Evolutionary conservation across 495 filamentous ascomycete genomes (phyloP), one percentile per base, ranked within the genome.

Genomic region (Beverwykella pulmonaria): DNA sequence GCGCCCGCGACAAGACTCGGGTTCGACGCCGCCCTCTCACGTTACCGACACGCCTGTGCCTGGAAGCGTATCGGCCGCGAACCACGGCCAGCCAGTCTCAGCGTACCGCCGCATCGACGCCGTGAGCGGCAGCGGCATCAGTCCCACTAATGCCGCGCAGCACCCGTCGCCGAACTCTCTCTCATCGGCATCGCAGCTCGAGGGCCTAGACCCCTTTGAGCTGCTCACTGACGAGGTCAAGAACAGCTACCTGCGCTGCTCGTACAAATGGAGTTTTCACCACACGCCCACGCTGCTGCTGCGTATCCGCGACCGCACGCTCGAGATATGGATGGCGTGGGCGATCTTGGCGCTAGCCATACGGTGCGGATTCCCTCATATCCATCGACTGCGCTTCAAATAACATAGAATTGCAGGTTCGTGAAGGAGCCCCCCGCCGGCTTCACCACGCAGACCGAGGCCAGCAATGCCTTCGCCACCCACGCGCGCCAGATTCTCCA

Each of bases 221-320:
- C 68, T 72, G 41, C 70, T 74, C 36, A 74, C 69, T 34, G 72
- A 74, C 44, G 72, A 74, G 56, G 72, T 74, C 50, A 74, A 72
- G 66, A 72, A 74, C 53, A 72, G 69, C 53, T 74, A 70, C 59
- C 61, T 74, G 23, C 44, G 72, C 27, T 74, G 72, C 50, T 44
- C 62, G 17, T 74, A 74, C 70, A 74, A 74, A 59, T 74, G 72
- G 72, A 67, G 65, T 57, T 74, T 74, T 54, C 66, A 72, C 56
- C 72, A 74, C 53, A 72, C 63, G 48, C 72, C 72, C n/a, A 72
- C 65, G 60, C 60, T 74, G 52, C 58, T 74, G 56, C 25, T 65
- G 59, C 72, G 66, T 23, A 71, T 74, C 25, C 65, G 70, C 10
- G 65, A 70, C 52, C 60, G 64, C 46, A 68, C 68, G 36, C 56